Evolutionary conservation across 2,329 filamentous ascomycete genomes (phyloP), one percentile per base, ranked within the genome.

Genomic region (Mollisia scopiformis): DNA sequence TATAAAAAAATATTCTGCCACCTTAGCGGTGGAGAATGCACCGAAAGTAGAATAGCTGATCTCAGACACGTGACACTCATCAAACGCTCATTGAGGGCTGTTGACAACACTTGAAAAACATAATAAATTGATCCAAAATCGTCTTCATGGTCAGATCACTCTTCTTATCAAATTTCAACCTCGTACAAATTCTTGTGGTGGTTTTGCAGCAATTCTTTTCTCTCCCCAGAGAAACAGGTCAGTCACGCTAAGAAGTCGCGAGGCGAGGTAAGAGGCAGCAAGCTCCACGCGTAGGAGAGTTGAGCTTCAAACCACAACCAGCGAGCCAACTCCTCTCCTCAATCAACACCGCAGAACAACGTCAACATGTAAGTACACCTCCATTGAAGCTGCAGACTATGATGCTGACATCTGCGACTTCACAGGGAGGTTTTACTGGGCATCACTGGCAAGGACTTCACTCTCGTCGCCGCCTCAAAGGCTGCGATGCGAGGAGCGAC

Each of bases 381-480:
- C 23, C 37, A 30, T n/a, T 37, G 6, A 27, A 59, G 31, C 47
- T 58, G 50, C 16, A 13, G 4, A 11, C 37, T 28, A 23, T 58
- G n/a, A 56, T 66, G 58, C 61, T 67, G 53, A 64, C 52, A 23
- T 62, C 47, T 62, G 28, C 37, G 43, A 49, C 31, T 7, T 27
- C 58, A 57, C 62, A 98, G 93, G 95, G 95, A 99, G 88, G 92
- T 98, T 77, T 86, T 99, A 76, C 86, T 99, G 71, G 95, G 95
- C 74, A 97, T 99, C 78, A 97, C 94, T 62, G 96, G 95, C 82
- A 97, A 97, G 84, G 96, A 99, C 86, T 99, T 97, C 79, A 96
- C 93, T 81, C 88, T 99, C 84, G 88, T 99, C 77, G 95, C 93
- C 73, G 92, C 95, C 72, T 98, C 93, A 66, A 98, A 99, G 84